A percentile compares a stretch with the other conserved stretches of the same genome.
Evolutionary conservation across 306 rosid species (phyloP).

Genomic region (Castanea mollissima): DNA sequence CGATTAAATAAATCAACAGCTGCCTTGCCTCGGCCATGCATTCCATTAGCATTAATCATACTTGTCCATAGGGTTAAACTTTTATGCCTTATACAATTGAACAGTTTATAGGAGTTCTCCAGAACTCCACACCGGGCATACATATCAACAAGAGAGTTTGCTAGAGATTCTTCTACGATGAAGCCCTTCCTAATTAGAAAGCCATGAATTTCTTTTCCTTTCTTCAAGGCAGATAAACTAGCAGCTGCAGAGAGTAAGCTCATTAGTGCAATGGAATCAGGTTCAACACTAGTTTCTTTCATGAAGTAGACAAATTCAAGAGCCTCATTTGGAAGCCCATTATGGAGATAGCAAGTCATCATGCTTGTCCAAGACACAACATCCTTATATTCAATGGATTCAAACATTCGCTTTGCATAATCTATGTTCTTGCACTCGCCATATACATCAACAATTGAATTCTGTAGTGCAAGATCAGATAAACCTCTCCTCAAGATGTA

Average conservation of each 20-base stretch:
- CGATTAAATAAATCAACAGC: conserved; percentile 51
- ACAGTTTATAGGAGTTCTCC: conserved; percentile 46
- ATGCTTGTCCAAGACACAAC: conserved; percentile 83
- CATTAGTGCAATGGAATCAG: conserved; percentile 52
- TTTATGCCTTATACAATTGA: conserved; percentile 30
- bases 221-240: conserved; percentile 61
- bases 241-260: conserved; percentile 59
- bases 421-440: conserved; percentile 47
- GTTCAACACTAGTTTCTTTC: conserved; percentile 45
- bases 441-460: conserved; percentile 53
- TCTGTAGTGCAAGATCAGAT: conserved; percentile 53
- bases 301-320: conserved; percentile 50
- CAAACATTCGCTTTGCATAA: conserved; percentile 47
- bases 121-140: conserved; percentile 65
- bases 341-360: conserved; percentile 55
- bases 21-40: conserved; percentile 66
- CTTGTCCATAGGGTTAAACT: conserved; percentile 61
- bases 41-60: conserved; percentile 74
- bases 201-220: conserved; percentile 76
- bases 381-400: conserved; percentile 52
- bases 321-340: conserved; percentile 57
- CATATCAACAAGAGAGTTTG: conserved; percentile 63
- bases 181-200: conserved; percentile 62
- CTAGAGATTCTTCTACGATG: conserved; percentile 46
- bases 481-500: conserved; percentile 43